Conservation (phyloP, 176 grass and related monocot species). For the Oryza meridionalis region DNA sequence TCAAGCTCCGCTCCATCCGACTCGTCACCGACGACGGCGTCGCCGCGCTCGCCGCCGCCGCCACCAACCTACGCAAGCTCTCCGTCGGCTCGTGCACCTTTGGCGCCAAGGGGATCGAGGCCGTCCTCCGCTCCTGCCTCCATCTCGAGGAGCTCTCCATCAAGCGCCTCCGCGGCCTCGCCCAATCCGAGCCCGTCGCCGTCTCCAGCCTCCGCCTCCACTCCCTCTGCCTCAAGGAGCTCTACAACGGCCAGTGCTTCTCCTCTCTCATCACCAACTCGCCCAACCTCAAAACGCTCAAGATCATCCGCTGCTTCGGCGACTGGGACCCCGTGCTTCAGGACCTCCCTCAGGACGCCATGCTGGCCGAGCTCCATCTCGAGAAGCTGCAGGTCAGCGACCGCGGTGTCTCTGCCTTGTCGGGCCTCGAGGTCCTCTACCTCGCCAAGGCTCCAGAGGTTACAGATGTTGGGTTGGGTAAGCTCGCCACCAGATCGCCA, state of each 20-base stretch:
- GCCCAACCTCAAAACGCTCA: slow-evolving; percentile 65
- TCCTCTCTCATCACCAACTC: slow-evolving; percentile 57
- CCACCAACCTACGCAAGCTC: slow-evolving; percentile 64
- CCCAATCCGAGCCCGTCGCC: slow-evolving; percentile 40
- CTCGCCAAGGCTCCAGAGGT: slow-evolving; percentile 84
- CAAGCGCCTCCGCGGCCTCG: slow-evolving; percentile 73
- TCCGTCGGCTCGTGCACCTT: slow-evolving; percentile 64
- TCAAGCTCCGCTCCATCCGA: slow-evolving; percentile 68
- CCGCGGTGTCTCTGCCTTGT: slow-evolving; percentile 56
- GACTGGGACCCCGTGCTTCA: slow-evolving; percentile 79
- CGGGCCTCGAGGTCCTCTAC: slow-evolving; percentile 69
- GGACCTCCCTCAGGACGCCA: slow-evolving; percentile 45
- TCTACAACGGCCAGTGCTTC: slow-evolving; percentile 93
- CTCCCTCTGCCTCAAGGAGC: slow-evolving; percentile 86
- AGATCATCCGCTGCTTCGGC: slow-evolving; percentile 77
- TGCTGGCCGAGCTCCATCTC: slow-evolving; percentile 75
- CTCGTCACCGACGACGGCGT: slow-evolving; percentile 68
- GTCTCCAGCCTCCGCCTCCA: slow-evolving; percentile 40
- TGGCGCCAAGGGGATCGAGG: slow-evolving; percentile 56
- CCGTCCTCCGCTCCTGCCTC: slow-evolving; percentile 54
- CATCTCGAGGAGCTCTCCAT: slow-evolving; percentile 78
- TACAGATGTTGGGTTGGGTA: slow-evolving; percentile 65
- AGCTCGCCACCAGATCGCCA: slow-evolving; percentile 53
- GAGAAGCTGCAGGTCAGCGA: slow-evolving; percentile 98
- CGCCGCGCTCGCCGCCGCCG: slow-evolving; percentile 46